Conservation (phyloP, 768 basidiomycete species). For the Zangia roseola region DNA sequence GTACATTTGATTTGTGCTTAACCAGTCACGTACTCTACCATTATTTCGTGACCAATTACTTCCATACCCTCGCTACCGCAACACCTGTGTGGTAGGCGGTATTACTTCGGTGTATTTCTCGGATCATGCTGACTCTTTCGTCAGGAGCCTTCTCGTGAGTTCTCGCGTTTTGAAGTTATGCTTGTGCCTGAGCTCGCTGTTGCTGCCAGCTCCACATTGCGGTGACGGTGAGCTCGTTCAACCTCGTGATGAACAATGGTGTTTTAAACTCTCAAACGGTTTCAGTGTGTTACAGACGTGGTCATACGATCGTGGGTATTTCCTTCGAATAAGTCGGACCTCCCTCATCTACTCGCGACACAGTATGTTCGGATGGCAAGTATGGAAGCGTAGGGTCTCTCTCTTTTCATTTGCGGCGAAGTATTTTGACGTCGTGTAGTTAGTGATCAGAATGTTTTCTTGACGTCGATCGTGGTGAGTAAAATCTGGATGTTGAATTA, state of each 20-base stretch:
- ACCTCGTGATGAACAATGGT: not conserved
- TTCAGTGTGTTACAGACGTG: slow-evolving; percentile 47
- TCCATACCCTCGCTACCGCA: slow-evolving; percentile 42
- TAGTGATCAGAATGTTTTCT: slow-evolving; percentile 42
- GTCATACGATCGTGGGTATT: slow-evolving; percentile 39
- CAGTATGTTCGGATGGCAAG: slow-evolving; percentile 47
- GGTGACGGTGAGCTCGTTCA: slow-evolving; percentile 43
- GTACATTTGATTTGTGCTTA: slow-evolving; percentile 53
- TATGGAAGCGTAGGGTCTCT: slow-evolving; percentile 45
- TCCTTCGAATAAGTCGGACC: not conserved
- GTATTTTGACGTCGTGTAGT: slow-evolving; percentile 30
- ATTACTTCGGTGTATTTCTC: too few species aligned
- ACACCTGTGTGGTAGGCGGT: slow-evolving; percentile 43
- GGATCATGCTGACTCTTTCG: not conserved
- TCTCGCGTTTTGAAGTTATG: not conserved
- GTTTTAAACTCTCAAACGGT: not conserved
- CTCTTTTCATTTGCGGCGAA: not conserved
- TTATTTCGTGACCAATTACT: slow-evolving; percentile 55
- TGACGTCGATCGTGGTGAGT: slow-evolving; percentile 49
- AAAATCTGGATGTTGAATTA: not conserved
- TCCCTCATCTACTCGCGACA: not conserved
- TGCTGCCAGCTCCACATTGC: slow-evolving; percentile 48
- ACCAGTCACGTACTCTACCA: slow-evolving; percentile 54
- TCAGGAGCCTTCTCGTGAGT: slow-evolving; percentile 56
- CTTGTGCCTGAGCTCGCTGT: not conserved